Evolutionary conservation across 2,329 filamentous ascomycete genomes (phyloP).

Genomic region (Clathrospora elynae): DNA sequence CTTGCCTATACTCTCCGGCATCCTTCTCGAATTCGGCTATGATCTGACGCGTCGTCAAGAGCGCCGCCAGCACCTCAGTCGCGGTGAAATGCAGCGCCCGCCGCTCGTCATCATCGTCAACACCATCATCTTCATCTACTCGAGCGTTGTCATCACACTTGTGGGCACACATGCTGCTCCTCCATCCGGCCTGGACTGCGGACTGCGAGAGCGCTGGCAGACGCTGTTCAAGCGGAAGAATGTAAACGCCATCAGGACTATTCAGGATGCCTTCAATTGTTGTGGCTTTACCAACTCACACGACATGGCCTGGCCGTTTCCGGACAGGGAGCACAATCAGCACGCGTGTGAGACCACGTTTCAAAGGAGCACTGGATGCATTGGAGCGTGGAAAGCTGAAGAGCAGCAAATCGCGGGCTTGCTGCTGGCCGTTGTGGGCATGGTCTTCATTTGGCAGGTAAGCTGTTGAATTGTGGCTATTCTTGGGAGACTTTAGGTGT

Average conservation of each 20-base stretch:
- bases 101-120: constrained; percentile 49
- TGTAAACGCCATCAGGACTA: constrained; percentile 56
- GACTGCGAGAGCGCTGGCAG: constrained; percentile 63
- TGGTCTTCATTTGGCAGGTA: constrained; percentile 45
- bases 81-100: constrained; percentile 42
- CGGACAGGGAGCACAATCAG: constrained; percentile 36
- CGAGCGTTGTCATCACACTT: constrained; percentile 52
- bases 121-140: constrained; percentile 49
- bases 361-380: constrained; percentile 56
- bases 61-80: constrained; percentile 34
- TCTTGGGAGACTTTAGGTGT: background rate
- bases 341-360: constrained; percentile 56
- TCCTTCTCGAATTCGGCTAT: constrained; percentile 50
- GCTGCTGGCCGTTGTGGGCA: constrained; percentile 57
- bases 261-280: constrained; percentile 70
- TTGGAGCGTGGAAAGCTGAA: constrained; percentile 61
- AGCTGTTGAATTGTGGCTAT: too few relatives aligned
- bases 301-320: constrained; percentile 70
- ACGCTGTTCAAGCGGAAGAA: constrained; percentile 60
- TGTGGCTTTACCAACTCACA: constrained; percentile 65
- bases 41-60: constrained; percentile 42
- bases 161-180: constrained; percentile 52
- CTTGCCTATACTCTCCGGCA: constrained; percentile 51
- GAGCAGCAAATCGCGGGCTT: constrained; percentile 61
- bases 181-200: constrained; percentile 54